A percentile compares a stretch with the other conserved stretches of the same genome.
Evolutionary conservation across 1,284 basidiomycete genomes (phyloP).

Genomic region (Apiotrichum veenhuisii): DNA sequence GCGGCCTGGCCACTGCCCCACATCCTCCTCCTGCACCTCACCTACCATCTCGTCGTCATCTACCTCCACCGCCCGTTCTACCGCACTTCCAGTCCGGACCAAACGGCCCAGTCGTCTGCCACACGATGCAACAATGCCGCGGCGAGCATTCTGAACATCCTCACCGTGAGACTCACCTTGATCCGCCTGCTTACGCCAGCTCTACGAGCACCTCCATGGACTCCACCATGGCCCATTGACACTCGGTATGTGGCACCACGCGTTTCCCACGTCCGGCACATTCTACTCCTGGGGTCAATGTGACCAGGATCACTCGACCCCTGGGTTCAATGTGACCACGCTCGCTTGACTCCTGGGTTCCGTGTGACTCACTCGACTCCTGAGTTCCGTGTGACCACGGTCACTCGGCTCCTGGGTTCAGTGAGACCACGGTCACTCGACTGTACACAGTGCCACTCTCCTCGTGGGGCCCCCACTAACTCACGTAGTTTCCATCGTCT

Average conservation of each 20-base stretch:
- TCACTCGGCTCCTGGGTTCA: no score
- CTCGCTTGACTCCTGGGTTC: no score
- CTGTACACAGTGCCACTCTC: no score
- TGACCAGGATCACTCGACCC: no score
- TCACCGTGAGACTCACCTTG: constrained; percentile 6
- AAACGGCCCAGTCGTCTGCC: constrained; percentile 5
- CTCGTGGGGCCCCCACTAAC: no score
- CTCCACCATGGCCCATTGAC: constrained; percentile 5
- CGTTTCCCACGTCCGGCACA: no score
- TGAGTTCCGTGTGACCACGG: no score
- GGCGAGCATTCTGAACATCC: constrained; percentile 10
- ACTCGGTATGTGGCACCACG: neutral
- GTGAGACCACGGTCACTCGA: no score
- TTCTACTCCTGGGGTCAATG: no score
- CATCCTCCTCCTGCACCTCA: constrained; percentile 22
- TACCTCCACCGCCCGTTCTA: constrained; percentile 27
- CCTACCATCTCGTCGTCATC: constrained; percentile 19
- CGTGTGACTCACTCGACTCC: no score
- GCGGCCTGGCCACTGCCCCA: constrained; percentile 22
- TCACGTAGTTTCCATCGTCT: no score
- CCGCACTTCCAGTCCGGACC: neutral
- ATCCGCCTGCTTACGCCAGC: neutral
- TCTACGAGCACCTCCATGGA: constrained; percentile 4
- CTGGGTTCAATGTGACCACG: no score
- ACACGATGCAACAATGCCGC: constrained; percentile 21